These are phyloP conservation scores for Fusarium papillatum DNA, from an alignment of 2,329 filamentous ascomycete species.

Conservation along the genomic window DNA sequence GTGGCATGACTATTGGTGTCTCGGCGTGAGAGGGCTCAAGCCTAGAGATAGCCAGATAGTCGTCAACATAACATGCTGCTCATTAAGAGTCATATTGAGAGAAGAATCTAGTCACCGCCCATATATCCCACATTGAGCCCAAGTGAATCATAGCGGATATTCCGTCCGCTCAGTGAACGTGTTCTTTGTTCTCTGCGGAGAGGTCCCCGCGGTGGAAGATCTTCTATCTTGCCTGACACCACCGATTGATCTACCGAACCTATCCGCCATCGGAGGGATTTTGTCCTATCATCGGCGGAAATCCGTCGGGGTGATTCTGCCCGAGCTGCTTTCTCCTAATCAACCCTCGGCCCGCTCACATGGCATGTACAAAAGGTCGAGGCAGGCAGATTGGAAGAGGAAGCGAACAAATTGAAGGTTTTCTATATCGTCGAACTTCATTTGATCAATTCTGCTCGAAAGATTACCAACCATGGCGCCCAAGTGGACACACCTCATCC, in stretches of 20 bases:
- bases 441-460: too few relatives aligned
- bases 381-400: background rate
- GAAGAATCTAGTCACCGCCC: background rate
- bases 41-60: background rate
- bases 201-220: too few relatives aligned
- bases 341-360: background rate
- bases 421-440: too few relatives aligned
- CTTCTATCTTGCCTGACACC: too few relatives aligned
- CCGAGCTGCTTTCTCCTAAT: background rate
- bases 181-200: background rate
- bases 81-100: background rate
- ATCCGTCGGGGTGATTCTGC: background rate
- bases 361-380: background rate
- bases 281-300: background rate
- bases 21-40: background rate
- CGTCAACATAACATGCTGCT: background rate
- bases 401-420: too few relatives aligned
- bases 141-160: background rate
- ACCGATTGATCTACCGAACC: too few relatives aligned
- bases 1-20: background rate
- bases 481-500: background rate
- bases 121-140: too few relatives aligned
- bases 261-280: background rate
- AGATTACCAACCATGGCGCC: background rate
- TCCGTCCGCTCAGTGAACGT: background rate